phyloP scores from a whole-genome alignment of 306 rosid genomes.

The Cicer bijugum region DNA sequence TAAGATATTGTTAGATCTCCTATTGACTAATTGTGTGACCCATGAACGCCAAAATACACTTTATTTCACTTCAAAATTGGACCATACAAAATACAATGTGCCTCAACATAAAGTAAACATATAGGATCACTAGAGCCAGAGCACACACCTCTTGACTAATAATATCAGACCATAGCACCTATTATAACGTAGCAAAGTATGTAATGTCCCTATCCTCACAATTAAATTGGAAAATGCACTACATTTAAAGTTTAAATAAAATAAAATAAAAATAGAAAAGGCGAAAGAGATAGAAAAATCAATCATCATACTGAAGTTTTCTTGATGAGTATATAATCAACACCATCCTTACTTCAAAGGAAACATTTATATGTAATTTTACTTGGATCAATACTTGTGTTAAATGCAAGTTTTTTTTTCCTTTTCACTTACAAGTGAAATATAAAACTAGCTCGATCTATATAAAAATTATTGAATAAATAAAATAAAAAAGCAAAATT shows the following conservation, averaged over 20 bases:
- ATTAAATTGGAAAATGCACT: conserved; percentile 24
- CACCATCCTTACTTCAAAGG: conserved; percentile 16
- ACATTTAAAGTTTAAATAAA: conserved; percentile 2
- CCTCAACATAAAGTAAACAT: conserved; percentile 3
- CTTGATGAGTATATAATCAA: conserved; percentile 35
- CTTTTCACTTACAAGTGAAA: no score
- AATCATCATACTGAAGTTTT: conserved; percentile 17
- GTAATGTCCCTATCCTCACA: conserved; percentile 36
- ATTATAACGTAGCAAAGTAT: conserved; percentile 23
- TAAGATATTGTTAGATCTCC: conserved; percentile 3
- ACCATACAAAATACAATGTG: conserved; percentile 5
- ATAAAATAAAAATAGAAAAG: neutral
- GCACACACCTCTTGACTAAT: conserved; percentile 29
- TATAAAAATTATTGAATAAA: no score
- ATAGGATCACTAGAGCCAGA: conserved; percentile 2
- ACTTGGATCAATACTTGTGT: neutral
- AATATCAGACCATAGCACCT: conserved; percentile 26
- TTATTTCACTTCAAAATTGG: conserved; percentile 20
- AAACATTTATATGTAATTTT: conserved; percentile 8
- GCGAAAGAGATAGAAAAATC: conserved; percentile 35
- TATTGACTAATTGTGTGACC: conserved; percentile 31
- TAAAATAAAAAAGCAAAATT: no score
- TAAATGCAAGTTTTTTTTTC: no score
- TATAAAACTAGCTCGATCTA: no score
- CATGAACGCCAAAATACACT: conserved; percentile 23